Evolutionary conservation across 371 early-diverging fungal species (phyloP), one percentile per base, ranked within the genome.

Genomic region (Fennellomyces sp.): DNA sequence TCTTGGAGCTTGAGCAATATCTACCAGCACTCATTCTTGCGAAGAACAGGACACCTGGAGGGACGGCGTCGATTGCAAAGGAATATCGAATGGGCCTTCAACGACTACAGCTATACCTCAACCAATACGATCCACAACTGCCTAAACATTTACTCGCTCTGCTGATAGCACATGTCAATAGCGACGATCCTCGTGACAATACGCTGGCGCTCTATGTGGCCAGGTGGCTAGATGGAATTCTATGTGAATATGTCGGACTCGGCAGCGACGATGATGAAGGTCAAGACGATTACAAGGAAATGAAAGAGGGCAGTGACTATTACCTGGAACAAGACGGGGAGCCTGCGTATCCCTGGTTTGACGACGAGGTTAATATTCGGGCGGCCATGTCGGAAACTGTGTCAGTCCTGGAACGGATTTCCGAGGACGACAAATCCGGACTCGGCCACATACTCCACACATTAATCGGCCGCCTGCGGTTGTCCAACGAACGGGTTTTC

Each of bases 221-320:
- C 2, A 54, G 60, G 19, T 78, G 79, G 79, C 56, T 78, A 56
- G 72, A 75, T 38, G 71, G 75, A 15, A 13, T 78, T 0, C 48
- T 71, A 2, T 64, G 71, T 35, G 66, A 64, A 17, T 64, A 65
- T 65, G 62, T 75, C 11, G 78, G 75, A 7, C 29, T 78, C 23
- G 60, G 56, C 0, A 60, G 50, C 15, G 70, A 72, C 7, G 69
- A 68, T 25, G 64, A 69, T 29, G 23, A 30, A 4, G 70, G 65
- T 7, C 41, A 33, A 38, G 26, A 38, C 3, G n/a, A 23, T 21
- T 23, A 23, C 0, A 17, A 11, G 5, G 0, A 23, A 45, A 25
- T 45, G 5, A 45, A 45, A 21, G 45, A 45, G 23, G 45, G 45
- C 5, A 45, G 45, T 21, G 45, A 45, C 21, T 4, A 21, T 17